Percentiles rank a stretch among this genome's conserved stretches.
These are phyloP conservation scores for Bruguiera parviflora DNA, from an alignment of 345 rosid species.

Conservation along the genomic window DNA sequence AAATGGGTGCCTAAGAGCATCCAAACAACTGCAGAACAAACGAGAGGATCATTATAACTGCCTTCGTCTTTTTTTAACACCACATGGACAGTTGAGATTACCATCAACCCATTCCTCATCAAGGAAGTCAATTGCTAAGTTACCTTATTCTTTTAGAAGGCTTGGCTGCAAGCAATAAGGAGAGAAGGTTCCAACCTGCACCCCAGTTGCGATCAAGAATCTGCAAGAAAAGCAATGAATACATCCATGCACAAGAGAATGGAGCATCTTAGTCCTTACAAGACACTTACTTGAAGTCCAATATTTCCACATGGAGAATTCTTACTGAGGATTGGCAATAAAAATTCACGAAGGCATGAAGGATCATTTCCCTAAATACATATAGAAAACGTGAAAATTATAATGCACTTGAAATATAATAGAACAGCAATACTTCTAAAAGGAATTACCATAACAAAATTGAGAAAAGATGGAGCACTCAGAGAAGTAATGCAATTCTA, in stretches of 20 bases:
- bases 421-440: neutral
- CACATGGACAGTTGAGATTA: too few relatives aligned
- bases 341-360: constrained; percentile 81
- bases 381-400: neutral
- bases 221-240: constrained; percentile 33
- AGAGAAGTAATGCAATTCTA: neutral
- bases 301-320: constrained; percentile 64
- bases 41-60: neutral
- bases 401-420: neutral
- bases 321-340: constrained; percentile 53
- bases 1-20: constrained; percentile 92
- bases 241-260: neutral
- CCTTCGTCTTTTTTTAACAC: too few relatives aligned
- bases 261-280: neutral
- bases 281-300: constrained; percentile 68
- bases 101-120: too few relatives aligned
- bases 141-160: constrained; percentile 83
- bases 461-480: neutral
- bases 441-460: neutral
- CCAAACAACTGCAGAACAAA: constrained; percentile 57
- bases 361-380: constrained; percentile 81
- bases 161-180: constrained; percentile 70
- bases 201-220: constrained; percentile 97
- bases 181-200: constrained; percentile 93
- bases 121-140: neutral